Conservation (phyloP, 495 filamentous ascomycete genomes). For the Hamigera avellanea region DNA sequence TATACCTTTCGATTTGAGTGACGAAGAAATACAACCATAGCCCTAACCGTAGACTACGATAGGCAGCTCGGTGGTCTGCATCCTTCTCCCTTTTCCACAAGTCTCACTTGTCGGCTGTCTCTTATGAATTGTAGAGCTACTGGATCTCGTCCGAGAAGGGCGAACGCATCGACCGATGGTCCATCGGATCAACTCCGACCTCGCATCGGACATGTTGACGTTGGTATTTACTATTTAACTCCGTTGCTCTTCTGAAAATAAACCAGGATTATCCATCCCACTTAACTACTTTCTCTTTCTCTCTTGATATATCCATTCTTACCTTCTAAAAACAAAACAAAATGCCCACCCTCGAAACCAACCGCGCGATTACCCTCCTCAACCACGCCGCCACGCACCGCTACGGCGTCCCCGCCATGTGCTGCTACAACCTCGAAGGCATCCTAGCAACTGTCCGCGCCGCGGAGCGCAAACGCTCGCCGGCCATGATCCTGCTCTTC, state of each 20-base stretch:
- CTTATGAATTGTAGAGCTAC: too few species aligned
- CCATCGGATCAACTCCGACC: slow-evolving; percentile 12
- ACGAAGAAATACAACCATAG: slow-evolving; percentile 1
- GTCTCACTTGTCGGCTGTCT: too few species aligned
- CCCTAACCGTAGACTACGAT: slow-evolving; percentile 1
- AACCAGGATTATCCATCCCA: too few species aligned
- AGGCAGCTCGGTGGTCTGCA: too few species aligned
- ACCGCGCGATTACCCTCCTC: slow-evolving; percentile 58
- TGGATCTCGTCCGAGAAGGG: too few species aligned
- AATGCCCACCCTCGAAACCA: slow-evolving; percentile 32
- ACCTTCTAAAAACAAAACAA: too few species aligned
- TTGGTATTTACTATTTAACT: too few species aligned
- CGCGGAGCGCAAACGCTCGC: slow-evolving; percentile 60
- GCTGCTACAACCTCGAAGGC: slow-evolving; percentile 79
- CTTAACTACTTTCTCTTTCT: background rate
- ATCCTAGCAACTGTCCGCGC: slow-evolving; percentile 70
- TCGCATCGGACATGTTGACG: too few species aligned
- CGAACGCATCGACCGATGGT: too few species aligned
- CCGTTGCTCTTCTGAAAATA: too few species aligned
- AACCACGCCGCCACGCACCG: slow-evolving; percentile 51
- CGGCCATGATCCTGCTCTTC: slow-evolving; percentile 76
- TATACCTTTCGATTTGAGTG: too few species aligned
- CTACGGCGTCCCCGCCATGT: slow-evolving; percentile 67
- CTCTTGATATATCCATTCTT: background rate
- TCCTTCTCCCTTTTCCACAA: too few species aligned